phyloP scores from a whole-genome alignment of 2,329 filamentous ascomycete species.

The Pseudonectria foliicola region DNA sequence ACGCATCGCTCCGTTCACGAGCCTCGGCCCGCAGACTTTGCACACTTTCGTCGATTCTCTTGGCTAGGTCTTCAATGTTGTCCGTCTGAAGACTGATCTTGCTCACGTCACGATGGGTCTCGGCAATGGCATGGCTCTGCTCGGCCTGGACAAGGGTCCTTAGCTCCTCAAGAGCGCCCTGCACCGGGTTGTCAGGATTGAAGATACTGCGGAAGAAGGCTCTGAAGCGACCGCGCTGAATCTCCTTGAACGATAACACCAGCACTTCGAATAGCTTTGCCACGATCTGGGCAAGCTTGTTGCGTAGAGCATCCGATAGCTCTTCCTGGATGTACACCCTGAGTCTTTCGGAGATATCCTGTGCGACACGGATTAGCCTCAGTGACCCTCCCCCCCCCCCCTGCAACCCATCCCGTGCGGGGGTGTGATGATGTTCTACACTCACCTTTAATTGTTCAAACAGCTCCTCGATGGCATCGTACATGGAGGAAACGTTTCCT shows the following conservation, averaged over 20 bases:
- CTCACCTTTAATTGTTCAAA: conserved; percentile 33
- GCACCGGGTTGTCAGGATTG: conserved; percentile 32
- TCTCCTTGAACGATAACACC: conserved; percentile 34
- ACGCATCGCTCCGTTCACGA: conserved; percentile 24
- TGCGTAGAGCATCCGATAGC: conserved; percentile 30
- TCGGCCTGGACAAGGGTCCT: conserved; percentile 35
- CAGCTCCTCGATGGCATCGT: conserved; percentile 38
- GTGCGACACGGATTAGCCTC: neutral
- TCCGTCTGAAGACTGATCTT: conserved; percentile 31
- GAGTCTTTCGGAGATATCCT: conserved; percentile 37
- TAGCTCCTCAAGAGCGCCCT: conserved; percentile 32
- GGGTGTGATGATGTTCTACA: too few relatives aligned
- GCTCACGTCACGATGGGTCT: conserved; percentile 33
- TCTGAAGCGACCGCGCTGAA: conserved; percentile 34
- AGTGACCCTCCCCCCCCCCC: too few relatives aligned
- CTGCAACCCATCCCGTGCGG: too few relatives aligned
- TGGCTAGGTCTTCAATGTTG: conserved; percentile 27
- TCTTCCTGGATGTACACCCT: conserved; percentile 33
- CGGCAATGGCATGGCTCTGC: conserved; percentile 35
- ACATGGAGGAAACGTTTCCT: conserved; percentile 35
- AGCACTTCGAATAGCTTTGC: conserved; percentile 39
- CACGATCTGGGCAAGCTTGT: conserved; percentile 35
- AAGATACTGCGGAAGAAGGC: conserved; percentile 34
- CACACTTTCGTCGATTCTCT: conserved; percentile 28
- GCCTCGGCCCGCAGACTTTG: conserved; percentile 28